Conservation (phyloP, 495 filamentous ascomycete genomes). For the Cercophora samala region DNA sequence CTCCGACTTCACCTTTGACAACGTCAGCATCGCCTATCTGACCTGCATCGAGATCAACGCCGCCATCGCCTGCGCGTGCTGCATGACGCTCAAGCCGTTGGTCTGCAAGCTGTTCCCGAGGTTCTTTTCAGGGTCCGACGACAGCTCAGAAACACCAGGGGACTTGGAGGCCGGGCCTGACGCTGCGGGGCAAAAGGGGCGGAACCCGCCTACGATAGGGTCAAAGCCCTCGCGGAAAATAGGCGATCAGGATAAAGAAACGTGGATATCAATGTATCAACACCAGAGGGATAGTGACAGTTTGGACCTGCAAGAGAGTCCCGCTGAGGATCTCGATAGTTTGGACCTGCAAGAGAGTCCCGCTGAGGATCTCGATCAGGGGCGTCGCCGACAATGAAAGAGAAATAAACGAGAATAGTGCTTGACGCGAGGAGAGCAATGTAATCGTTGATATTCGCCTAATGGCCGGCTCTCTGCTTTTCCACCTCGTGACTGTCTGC, state of each 20-base stretch:
- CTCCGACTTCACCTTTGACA: conserved; percentile 28
- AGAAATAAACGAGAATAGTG: not conserved
- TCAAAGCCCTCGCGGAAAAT: not conserved
- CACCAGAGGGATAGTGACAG: not conserved
- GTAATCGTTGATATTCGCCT: not conserved
- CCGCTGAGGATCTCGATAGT: no score
- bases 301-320: not conserved
- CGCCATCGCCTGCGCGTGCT: conserved; percentile 37
- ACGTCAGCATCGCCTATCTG: conserved; percentile 28
- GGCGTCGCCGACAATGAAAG: not conserved
- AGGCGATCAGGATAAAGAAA: not conserved
- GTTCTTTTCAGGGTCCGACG: not conserved
- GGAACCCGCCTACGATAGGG: not conserved
- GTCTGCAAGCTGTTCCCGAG: conserved; percentile 21
- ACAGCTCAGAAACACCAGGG: not conserved
- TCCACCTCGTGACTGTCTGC: not conserved
- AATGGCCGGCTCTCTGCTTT: not conserved
- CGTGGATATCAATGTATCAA: not conserved
- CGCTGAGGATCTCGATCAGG: no score
- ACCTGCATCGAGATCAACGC: conserved; percentile 36
- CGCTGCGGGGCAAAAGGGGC: not conserved
- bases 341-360: not conserved
- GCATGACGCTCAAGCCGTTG: conserved; percentile 33
- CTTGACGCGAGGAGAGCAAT: not conserved
- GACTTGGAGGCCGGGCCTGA: not conserved